Conservation (phyloP, 305 asterid genomes). For the Plantago coronopus region DNA sequence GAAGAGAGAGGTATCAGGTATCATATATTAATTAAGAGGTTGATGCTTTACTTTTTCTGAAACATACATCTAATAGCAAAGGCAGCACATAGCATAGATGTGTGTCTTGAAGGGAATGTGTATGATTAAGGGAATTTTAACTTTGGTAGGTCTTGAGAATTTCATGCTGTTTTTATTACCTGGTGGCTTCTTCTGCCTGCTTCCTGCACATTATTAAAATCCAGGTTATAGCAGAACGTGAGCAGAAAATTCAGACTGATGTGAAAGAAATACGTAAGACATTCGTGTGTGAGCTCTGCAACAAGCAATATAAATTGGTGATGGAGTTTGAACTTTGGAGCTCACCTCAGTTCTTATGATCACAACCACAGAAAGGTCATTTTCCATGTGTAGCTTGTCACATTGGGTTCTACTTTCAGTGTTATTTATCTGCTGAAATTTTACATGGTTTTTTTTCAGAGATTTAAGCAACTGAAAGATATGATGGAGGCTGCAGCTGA, state of each 20-base stretch:
- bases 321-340: constrained; percentile 98
- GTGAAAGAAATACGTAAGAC: constrained; percentile 95
- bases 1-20: constrained; percentile 82
- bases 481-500: constrained; percentile 93
- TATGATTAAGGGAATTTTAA: constrained; percentile 78
- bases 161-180: constrained; percentile 98
- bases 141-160: constrained; percentile 91
- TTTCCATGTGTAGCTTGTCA: constrained; percentile 15
- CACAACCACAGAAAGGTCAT: constrained; percentile 97
- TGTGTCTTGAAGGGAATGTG: constrained; percentile 89
- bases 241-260: constrained; percentile 82
- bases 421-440: constrained; percentile 13
- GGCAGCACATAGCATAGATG: constrained; percentile 92
- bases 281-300: constrained; percentile 96
- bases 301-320: constrained; percentile 95
- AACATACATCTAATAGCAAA: constrained; percentile 78
- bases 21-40: constrained; percentile 37
- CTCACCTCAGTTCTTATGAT: constrained; percentile 91
- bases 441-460: constrained; percentile 36
- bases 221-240: constrained; percentile 99
- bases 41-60: constrained; percentile 63
- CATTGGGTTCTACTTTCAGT: constrained; percentile 10
- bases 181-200: constrained; percentile 99
- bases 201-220: constrained; percentile 97
- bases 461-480: constrained; percentile 95